Evolutionary conservation across 2,329 filamentous ascomycete species (phyloP).

Genomic region (Hypoxylon sp.): DNA sequence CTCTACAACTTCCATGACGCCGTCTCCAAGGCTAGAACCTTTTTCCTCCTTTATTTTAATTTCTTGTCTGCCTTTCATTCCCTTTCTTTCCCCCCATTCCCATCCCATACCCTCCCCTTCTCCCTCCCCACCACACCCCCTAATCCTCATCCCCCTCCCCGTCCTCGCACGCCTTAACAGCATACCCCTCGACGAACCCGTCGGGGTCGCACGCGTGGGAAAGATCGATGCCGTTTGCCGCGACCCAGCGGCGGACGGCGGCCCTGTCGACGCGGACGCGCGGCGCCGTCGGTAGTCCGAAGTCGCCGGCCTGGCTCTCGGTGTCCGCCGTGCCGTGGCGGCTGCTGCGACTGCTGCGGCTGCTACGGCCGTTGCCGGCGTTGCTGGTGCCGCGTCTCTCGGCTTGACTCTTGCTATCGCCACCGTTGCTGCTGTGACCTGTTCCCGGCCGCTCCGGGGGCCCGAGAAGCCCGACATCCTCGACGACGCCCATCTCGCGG

Average conservation of each 20-base stretch:
- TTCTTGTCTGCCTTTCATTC: no score
- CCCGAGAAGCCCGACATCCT: conserved; percentile 51
- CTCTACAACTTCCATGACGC: no score
- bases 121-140: neutral
- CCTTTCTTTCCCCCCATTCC: no score
- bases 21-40: no score
- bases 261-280: conserved; percentile 62
- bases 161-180: conserved; percentile 53
- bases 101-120: neutral
- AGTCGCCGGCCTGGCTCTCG: conserved; percentile 42
- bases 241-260: conserved; percentile 71
- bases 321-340: conserved; percentile 33
- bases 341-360: no score
- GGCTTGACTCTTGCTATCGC: no score
- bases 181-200: conserved; percentile 77
- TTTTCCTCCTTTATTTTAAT: no score
- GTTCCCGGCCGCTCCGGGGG: neutral
- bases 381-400: neutral
- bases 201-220: conserved; percentile 73
- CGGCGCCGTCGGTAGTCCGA: conserved; percentile 48
- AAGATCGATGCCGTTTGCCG: conserved; percentile 67
- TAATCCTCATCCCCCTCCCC: conserved; percentile 47
- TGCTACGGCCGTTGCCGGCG: neutral
- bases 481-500: conserved; percentile 78
- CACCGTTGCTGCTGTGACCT: neutral